Percentiles rank a stretch among this genome's conserved stretches.
Evolutionary conservation across 768 basidiomycete genomes (phyloP).

Genomic region (Neoboletus magnificus): DNA sequence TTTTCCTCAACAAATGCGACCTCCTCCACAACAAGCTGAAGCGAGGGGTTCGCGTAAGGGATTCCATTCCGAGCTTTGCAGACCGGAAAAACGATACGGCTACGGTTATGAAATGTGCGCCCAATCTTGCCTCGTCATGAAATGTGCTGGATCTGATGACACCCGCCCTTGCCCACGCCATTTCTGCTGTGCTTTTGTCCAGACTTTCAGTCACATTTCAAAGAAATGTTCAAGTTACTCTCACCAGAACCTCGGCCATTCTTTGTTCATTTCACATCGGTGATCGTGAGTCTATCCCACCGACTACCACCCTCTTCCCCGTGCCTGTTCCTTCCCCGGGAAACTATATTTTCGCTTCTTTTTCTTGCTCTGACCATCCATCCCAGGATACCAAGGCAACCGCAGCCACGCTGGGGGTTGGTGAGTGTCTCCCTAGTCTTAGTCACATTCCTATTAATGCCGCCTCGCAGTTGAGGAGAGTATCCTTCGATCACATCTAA

Average conservation of each 20-base stretch:
- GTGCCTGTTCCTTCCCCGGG: conserved; percentile 5
- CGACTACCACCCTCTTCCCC: neutral
- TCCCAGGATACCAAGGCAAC: conserved; percentile 71
- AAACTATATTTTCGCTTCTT: neutral
- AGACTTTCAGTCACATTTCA: conserved; percentile 84
- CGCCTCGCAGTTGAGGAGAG: conserved; percentile 58
- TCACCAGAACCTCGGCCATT: conserved; percentile 67
- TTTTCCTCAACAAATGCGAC: conserved; percentile 70
- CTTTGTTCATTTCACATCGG: conserved; percentile 72
- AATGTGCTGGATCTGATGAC: conserved; percentile 8
- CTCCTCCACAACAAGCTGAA: conserved; percentile 69
- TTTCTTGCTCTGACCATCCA: conserved; percentile 10
- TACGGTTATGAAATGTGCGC: conserved; percentile 69
- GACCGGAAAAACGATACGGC: conserved; percentile 67
- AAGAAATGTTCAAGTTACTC: conserved; percentile 60
- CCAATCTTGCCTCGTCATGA: neutral
- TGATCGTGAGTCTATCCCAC: conserved; percentile 53
- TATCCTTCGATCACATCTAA: conserved; percentile 68
- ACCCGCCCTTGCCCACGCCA: neutral
- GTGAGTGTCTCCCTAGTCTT: conserved; percentile 36
- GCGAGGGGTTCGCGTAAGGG: conserved; percentile 60
- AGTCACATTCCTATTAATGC: neutral
- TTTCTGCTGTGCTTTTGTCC: neutral
- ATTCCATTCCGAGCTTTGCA: conserved; percentile 71
- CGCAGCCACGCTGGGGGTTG: conserved; percentile 64